Base-by-base conservation (phyloP, 176 grass and related monocot species). In the Dendrocalamus sinicus region DNA sequence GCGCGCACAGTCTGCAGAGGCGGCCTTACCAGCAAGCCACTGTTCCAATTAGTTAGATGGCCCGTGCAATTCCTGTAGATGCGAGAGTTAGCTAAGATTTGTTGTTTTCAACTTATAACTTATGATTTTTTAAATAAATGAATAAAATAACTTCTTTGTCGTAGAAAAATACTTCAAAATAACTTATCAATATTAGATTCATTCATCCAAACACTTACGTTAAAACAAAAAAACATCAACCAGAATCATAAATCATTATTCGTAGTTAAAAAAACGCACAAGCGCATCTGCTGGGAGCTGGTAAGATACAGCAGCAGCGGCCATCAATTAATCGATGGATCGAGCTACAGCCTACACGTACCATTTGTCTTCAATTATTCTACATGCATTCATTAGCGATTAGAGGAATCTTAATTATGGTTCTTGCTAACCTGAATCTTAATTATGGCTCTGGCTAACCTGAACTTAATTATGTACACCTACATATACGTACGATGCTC, bases 1-100 rank as follows among this genome's bases (percentile, higher is more conserved):
- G 12, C 43, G 32, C 0, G 14, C 8, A 73, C 80, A 75, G 80
- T 80, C 75, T 54, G 54, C 32, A 43, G 80, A 51, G 50, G 30
- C 75, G 59, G 64, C 26, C 41, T 69, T 68, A 75, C 85, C 75
- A 22, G 84, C 80, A 54, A 79, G 43, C 0, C 24, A 75, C 69
- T 87, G 69, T 69, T 84, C 16, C 63, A 15, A 75, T 87, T 61
- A 46, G 71, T 68, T 79, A 62, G 50, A 82, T 84, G 61, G 51
- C 13, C 84, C 79, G 43, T 87, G 59, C 80, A 39, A 4, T 39
- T 39, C 37, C 37, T 39, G 37, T 5, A 39, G 37, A 39, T 5
- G 37, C 37, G 0, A 39, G 37, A 39, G 37, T 39, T 39, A 39
- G 37, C 37, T 39, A 39, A 39, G 37, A 39, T 5, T 5, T 39